Percentiles rank a stretch among this genome's conserved stretches.
Conservation (phyloP, 805 yeast species). For the Pichia californica region DNA sequence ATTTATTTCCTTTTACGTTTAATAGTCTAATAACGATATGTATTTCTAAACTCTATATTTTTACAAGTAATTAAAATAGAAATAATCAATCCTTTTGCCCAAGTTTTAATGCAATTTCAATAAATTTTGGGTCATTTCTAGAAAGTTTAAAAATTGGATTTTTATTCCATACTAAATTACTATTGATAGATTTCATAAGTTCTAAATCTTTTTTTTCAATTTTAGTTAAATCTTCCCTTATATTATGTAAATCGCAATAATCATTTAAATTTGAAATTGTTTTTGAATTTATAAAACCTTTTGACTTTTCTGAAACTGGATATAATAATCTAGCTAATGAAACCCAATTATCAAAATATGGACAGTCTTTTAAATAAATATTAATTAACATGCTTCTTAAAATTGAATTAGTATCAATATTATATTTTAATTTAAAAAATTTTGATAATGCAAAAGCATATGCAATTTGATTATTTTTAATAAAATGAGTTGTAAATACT, state of each 20-base stretch:
- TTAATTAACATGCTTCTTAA: constrained; percentile 18
- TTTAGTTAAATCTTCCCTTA: constrained; percentile 12
- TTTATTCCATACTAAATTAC: constrained; percentile 17
- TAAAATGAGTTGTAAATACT: constrained; percentile 18
- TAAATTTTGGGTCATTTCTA: constrained; percentile 14
- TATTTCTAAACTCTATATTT: too few species aligned
- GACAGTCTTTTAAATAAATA: constrained; percentile 14
- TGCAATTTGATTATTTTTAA: constrained; percentile 17
- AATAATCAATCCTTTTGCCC: background rate
- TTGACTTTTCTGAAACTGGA: background rate
- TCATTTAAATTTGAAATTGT: constrained; percentile 12
- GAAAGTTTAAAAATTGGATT: constrained; percentile 10
- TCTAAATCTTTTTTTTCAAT: constrained; percentile 11
- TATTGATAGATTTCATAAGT: constrained; percentile 12
- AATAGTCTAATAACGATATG: too few species aligned
- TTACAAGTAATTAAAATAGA: too few species aligned
- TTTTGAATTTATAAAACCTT: background rate
- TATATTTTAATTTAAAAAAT: constrained; percentile 15
- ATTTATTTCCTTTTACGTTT: too few species aligned
- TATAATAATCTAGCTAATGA: constrained; percentile 15
- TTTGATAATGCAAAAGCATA: constrained; percentile 22
- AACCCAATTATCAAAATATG: constrained; percentile 24
- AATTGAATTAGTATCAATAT: constrained; percentile 9
- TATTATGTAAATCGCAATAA: constrained; percentile 21
- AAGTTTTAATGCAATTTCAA: constrained; percentile 13